Evolutionary conservation across 352 stramenopile genomes (phyloP), one percentile per base, ranked within the genome.

Genomic region (Pythium pectinolyticum): DNA sequence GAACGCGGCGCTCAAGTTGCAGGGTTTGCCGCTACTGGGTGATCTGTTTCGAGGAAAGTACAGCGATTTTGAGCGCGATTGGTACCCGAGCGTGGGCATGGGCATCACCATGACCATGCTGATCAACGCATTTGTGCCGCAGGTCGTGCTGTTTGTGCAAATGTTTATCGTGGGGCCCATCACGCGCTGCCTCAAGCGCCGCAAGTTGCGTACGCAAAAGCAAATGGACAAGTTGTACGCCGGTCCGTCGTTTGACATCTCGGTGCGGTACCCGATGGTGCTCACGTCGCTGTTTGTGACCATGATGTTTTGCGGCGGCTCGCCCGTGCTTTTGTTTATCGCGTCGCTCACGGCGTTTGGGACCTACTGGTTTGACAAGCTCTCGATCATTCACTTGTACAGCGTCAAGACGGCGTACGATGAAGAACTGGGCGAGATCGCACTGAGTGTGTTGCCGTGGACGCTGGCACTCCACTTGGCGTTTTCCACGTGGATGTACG

Each of bases 261-360:
- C 84, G 11, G 62, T 94, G 37, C 75, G 84, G 28, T 96, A 96
- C 64, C 86, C 87, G 5, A 75, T 92, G 69, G 68, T 96, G 31
- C 77, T 95, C 35, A 96, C 94, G 56, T 92, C 81, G 30, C 66
- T 95, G 19, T 92, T 92, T 50, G 85, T 96, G 43, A 94, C 87
- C 5, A 80, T 94, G 56, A 61, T 89, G 17, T 96, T 95, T 57
- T 88, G 78, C 32, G 87, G 86, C 20, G 85, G 86, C 12, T 91
- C 86, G 15, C 87, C 87, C 0, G 63, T 94, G 2, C 47, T 96
- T 56, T 73, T 96, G 15, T 91, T 91, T 45, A 89, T 93, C 39
- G 87, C 81, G 3, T 66, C 83, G 3, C 27, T 91, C 24, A 81
- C 86, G 0, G 80, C 78, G 17, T 74, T 67, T 19, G 71, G 72